Base-by-base conservation (phyloP, 1,284 basidiomycete genomes). In the Pseudozyma sp. region DNA sequence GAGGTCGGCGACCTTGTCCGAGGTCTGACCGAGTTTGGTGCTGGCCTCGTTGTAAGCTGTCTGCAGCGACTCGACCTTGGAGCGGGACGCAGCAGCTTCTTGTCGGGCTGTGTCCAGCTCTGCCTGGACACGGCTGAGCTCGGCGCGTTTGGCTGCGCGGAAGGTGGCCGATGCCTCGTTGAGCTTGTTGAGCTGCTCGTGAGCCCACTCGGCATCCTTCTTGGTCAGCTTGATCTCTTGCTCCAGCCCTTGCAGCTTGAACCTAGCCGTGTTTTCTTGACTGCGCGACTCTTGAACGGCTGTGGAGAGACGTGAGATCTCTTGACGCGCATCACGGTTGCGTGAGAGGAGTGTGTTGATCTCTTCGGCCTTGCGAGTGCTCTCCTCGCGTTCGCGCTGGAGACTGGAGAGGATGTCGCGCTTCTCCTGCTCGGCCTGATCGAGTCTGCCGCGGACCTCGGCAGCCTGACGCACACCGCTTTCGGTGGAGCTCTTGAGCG, bases 201-300 rank as follows among this genome's bases (percentile, higher is more conserved):
- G 78, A 6, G 78, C 75, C 63, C 92, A 92, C 64, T 91, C 89
- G 16, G 88, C 87, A 81, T 94, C 92, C 2, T 89, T 87, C 83
- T 89, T 89, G 5, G 91, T 87, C 1, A 94, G 88, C 61, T 89
- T 85, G 7, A 94, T 86, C 86, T 94, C 92, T 85, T 94, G 92
- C 5, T 89, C 87, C 4, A 92, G 87, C 0, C 92, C 89, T 59
- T 93, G 92, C 62, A 92, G 79, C 85, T 90, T 92, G 87, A 92
- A 94, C 91, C 70, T 79, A 46, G 66, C 68, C 7, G 72, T 71
- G 61, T 77, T 75, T 40, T 80, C 82, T 17, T 65, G 58, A 14
- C 77, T 76, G 48, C 71, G 71, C 13, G 73, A 70, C 24, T 73
- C 71, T 48, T 82, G 79, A 4, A 82, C 57, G 19, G 77, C 77